Evolutionary conservation across 75 land plant species (phyloP).

Genomic region (Picea sitchensis): DNA sequence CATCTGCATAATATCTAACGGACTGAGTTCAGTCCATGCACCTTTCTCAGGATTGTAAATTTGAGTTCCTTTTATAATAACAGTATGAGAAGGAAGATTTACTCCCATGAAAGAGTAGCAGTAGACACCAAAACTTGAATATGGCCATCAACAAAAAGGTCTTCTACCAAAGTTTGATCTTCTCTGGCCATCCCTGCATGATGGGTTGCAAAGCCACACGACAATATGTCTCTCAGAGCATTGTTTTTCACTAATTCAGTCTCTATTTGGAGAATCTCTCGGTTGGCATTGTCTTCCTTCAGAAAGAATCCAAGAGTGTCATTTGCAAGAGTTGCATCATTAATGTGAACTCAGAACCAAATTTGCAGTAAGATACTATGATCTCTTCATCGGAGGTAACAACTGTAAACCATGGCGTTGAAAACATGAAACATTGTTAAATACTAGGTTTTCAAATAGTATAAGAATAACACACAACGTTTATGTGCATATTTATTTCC

Average conservation of each 20-base stretch:
- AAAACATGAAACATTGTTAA: too few species aligned
- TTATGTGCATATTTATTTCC: too few species aligned
- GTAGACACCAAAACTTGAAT: conserved; percentile 78
- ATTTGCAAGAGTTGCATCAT: too few species aligned
- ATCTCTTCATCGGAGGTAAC: too few species aligned
- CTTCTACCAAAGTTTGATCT: conserved; percentile 85
- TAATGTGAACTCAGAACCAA: too few species aligned
- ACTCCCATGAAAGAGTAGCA: conserved; percentile 97
- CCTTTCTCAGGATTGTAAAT: conserved; percentile 95
- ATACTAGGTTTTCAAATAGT: too few species aligned
- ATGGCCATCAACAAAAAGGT: conserved; percentile 85
- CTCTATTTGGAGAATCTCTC: conserved; percentile 15
- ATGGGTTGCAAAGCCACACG: conserved; percentile 96
- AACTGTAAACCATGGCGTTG: too few species aligned
- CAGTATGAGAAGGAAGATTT: conserved; percentile 91
- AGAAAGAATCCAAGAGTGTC: too few species aligned
- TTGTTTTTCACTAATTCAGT: conserved; percentile 74
- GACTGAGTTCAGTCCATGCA: conserved; percentile 93
- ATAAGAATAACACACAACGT: too few species aligned
- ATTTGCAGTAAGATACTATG: too few species aligned
- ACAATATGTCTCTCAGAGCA: conserved; percentile 47
- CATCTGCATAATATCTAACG: conserved; percentile 98
- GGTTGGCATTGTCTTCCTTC: conserved; percentile 17
- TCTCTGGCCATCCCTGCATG: conserved; percentile 83
- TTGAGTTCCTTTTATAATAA: conserved; percentile 92